A percentile compares a stretch with the other conserved stretches of the same genome.
phyloP scores from a whole-genome alignment of 345 rosid species.

The Lumnitzera littorea region DNA sequence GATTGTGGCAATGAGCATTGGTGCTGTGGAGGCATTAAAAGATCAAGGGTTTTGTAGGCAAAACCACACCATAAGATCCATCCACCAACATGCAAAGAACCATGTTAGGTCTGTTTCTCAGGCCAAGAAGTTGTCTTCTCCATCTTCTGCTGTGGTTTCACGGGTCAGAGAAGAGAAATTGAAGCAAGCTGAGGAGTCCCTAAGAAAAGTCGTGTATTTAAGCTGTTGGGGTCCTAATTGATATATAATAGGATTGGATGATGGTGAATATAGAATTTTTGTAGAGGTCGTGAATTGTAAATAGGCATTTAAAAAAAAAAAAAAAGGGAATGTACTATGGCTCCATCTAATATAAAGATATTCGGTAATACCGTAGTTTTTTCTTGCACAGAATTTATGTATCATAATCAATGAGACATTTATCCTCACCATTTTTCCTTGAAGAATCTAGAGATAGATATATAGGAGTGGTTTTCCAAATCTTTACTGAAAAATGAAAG shows the following conservation, averaged over 20 bases:
- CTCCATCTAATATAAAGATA: too few species aligned
- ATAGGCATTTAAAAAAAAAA: too few species aligned
- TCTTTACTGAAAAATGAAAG: too few species aligned
- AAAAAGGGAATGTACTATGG: too few species aligned
- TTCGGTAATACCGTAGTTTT: too few species aligned
- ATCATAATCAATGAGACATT: too few species aligned
- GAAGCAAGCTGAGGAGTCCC: slow-evolving; percentile 34
- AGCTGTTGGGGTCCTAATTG: slow-evolving; percentile 47
- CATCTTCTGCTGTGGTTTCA: slow-evolving; percentile 2
- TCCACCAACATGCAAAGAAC: slow-evolving; percentile 26
- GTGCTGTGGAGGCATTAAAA: slow-evolving; percentile 31
- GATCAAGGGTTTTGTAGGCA: slow-evolving; percentile 34
- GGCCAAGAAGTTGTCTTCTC: slow-evolving; percentile 20
- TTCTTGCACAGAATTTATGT: too few species aligned
- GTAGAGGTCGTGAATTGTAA: not conserved
- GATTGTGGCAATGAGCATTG: slow-evolving; percentile 24
- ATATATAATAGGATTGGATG: not conserved
- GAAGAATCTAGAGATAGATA: too few species aligned
- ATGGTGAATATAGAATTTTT: too few species aligned
- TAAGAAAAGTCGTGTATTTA: slow-evolving; percentile 41
- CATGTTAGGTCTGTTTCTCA: slow-evolving; percentile 17
- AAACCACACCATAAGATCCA: slow-evolving; percentile 28
- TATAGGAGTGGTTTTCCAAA: too few species aligned
- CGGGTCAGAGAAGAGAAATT: slow-evolving; percentile 11
- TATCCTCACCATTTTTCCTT: too few species aligned